Base-by-base conservation (phyloP, 176 grass and related monocot genomes). In the Aegilops speltoides region DNA sequence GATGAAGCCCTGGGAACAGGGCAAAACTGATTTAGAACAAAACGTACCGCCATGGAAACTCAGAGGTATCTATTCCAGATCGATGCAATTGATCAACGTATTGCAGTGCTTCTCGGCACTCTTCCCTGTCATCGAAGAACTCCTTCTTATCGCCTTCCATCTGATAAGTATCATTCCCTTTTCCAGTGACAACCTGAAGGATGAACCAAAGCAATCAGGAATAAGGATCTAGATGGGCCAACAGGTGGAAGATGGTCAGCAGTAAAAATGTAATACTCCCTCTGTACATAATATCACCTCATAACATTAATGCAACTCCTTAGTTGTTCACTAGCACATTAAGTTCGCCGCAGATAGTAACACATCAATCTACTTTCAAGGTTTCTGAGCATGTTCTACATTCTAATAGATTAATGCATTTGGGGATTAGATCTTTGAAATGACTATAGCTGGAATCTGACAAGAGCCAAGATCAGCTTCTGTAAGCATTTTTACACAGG, bases 71-170 rank as follows among this genome's bases (percentile, higher is more conserved):
- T 86, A 98, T 96, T 86, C 96, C 96, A 89, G 91, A 89, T 77
- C 89, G 89, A 84, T 98, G 93, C 82, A 98, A 86, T 80, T 95
- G 93, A 63, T 94, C 92, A 73, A 98, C 93, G 4, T 92, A 95
- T 63, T 96, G 90, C 64, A 98, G 83, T 82, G 96, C 96, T 86
- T 98, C 96, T 82, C 96, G 94, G 41, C 96, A 98, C 68, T 98
- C 96, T 89, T 98, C 96, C 78, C 96, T 92, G 45, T 98, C 96
- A 89, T 98, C 96, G 85, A 98, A 96, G 86, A 91, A 98, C 37
- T 98, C 90, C 82, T 86, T 88, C 82, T 92, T 98, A 87, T 93
- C 90, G 4, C 92, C 93, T 92, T 95, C 93, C 77, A 98, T 88
- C 86, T 98, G 90, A 91, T 91, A 89, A 56, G 88, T 82, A 48